Conservation (phyloP, 2,329 filamentous ascomycete genomes). For the Aureobasidium subglaciale region DNA sequence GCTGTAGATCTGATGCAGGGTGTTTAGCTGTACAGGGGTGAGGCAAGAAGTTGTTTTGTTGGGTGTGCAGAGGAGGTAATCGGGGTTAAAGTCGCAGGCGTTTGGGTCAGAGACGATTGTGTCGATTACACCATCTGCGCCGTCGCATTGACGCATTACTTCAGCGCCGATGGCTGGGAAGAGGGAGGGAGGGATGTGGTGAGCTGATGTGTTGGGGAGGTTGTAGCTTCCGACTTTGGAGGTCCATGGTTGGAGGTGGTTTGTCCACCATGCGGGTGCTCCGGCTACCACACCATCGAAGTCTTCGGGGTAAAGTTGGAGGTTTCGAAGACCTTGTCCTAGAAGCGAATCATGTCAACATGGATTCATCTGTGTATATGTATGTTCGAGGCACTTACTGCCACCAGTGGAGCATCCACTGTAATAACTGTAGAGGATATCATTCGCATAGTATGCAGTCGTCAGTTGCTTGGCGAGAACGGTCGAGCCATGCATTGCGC, state of each 20-base stretch:
- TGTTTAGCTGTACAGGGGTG: slow-evolving; percentile 37
- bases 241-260: slow-evolving; percentile 40
- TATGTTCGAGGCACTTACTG: too few species aligned
- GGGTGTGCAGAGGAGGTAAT: slow-evolving; percentile 33
- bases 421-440: slow-evolving; percentile 46
- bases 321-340: slow-evolving; percentile 47
- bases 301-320: slow-evolving; percentile 48
- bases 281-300: slow-evolving; percentile 53
- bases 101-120: slow-evolving; percentile 44
- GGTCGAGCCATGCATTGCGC: slow-evolving; percentile 44
- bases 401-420: slow-evolving; percentile 55
- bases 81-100: slow-evolving; percentile 40
- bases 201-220: slow-evolving; percentile 37
- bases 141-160: slow-evolving; percentile 46
- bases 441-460: slow-evolving; percentile 41
- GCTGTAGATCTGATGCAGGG: slow-evolving; percentile 36
- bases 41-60: slow-evolving; percentile 32
- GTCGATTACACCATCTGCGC: slow-evolving; percentile 43
- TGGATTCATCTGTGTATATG: too few species aligned
- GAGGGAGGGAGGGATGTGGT: slow-evolving; percentile 38
- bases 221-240: slow-evolving; percentile 43
- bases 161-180: slow-evolving; percentile 41
- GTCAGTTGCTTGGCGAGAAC: slow-evolving; percentile 43
- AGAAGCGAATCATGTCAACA: not conserved
- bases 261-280: slow-evolving; percentile 46